These are phyloP conservation scores for Tetragonia tetragonoides DNA, from an alignment of 148 eudicot genomes.

Conservation along the genomic window DNA sequence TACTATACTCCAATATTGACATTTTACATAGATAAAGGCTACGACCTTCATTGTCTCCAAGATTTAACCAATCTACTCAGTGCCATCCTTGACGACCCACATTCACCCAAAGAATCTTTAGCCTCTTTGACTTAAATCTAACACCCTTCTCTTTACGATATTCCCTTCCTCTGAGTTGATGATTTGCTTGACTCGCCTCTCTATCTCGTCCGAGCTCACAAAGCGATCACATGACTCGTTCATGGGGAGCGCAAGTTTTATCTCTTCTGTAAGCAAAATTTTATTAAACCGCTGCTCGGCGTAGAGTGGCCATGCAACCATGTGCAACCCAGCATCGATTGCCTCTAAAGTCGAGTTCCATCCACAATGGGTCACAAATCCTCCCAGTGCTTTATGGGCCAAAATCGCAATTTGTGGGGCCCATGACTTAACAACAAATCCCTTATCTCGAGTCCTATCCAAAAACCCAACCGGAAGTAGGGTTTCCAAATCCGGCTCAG, in stretches of 20 bases:
- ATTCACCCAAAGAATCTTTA: conserved; percentile 4
- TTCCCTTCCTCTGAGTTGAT: conserved; percentile 22
- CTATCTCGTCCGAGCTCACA: conserved; percentile 33
- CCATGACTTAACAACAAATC: conserved; percentile 49
- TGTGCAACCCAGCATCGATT: conserved; percentile 25
- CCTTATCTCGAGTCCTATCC: conserved; percentile 38
- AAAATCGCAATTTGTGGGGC: conserved; percentile 42
- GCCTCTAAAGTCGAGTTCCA: conserved; percentile 44
- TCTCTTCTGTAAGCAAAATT: conserved; percentile 31
- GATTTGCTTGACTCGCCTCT: conserved; percentile 32
- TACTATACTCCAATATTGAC: too few relatives aligned
- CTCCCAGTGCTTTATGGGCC: conserved; percentile 42
- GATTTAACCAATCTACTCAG: conserved; percentile 24
- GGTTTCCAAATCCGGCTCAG: conserved; percentile 32
- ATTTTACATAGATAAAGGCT: too few relatives aligned
- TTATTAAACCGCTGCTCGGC: conserved; percentile 37
- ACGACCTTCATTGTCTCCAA: conserved; percentile 27
- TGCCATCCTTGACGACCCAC: conserved; percentile 21
- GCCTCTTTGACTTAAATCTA: conserved; percentile 16
- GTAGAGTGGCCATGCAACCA: conserved; percentile 47
- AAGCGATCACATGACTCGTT: conserved; percentile 25
- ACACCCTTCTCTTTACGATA: conserved; percentile 9
- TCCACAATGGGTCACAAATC: conserved; percentile 58
- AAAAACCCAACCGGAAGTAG: conserved; percentile 42
- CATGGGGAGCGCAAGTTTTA: conserved; percentile 29